Conservation (phyloP, 345 rosid genomes). For the Clarkia xantiana region DNA sequence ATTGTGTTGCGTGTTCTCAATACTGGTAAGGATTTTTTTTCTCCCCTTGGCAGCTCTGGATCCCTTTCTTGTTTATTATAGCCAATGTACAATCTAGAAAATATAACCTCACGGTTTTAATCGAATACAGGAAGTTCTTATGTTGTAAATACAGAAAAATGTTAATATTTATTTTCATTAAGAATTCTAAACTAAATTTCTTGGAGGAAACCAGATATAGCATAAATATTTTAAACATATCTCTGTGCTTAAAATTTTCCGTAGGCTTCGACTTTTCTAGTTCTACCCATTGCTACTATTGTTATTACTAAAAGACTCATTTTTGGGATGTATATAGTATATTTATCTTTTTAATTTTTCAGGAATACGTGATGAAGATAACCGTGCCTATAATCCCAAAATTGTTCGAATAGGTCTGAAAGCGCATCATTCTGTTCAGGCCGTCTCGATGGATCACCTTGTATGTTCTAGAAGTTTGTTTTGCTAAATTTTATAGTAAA, state of each 20-base stretch:
- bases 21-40: conserved; percentile 35
- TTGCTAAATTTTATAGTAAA: not conserved
- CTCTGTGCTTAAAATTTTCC: too few relatives aligned
- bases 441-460: conserved; percentile 79
- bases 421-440: conserved; percentile 71
- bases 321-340: not conserved
- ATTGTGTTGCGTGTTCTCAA: conserved; percentile 72
- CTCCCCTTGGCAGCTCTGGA: not conserved
- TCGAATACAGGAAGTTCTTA: too few relatives aligned
- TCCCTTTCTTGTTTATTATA: not conserved
- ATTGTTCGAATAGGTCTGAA: conserved; percentile 94
- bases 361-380: conserved; percentile 81
- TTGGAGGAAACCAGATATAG: too few relatives aligned
- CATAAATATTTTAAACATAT: too few relatives aligned
- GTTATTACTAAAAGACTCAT: not conserved
- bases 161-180: too few relatives aligned
- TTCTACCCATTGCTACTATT: too few relatives aligned
- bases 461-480: conserved; percentile 28
- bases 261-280: too few relatives aligned
- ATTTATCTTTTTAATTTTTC: conserved; percentile 10
- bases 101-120: too few relatives aligned
- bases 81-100: too few relatives aligned
- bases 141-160: too few relatives aligned
- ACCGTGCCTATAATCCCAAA: conserved; percentile 56
- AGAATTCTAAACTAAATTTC: too few relatives aligned